Percentiles rank a stretch among this genome's conserved stretches.
These are phyloP conservation scores for Austroboletus niveus DNA, from an alignment of 1,284 basidiomycete species.

Conservation along the genomic window DNA sequence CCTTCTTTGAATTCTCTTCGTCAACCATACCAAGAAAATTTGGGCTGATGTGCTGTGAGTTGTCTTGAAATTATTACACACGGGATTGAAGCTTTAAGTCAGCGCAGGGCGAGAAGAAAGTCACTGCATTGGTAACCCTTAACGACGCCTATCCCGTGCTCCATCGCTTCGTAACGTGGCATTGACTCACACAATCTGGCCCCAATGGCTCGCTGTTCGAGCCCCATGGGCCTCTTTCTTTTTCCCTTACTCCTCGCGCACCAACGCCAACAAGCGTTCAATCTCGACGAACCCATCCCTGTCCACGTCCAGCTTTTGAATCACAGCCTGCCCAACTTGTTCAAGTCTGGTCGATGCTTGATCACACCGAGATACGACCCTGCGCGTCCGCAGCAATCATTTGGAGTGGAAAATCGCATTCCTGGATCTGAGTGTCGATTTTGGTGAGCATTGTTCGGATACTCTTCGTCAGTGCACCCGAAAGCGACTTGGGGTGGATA, in stretches of 20 bases:
- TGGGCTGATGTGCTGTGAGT: too few species aligned
- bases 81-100: too few species aligned
- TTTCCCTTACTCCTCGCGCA: constrained; percentile 55
- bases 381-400: constrained; percentile 92
- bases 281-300: constrained; percentile 93
- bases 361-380: constrained; percentile 92
- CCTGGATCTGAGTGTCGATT: constrained; percentile 91
- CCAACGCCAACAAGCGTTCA: constrained; percentile 77
- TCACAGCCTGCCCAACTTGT: constrained; percentile 84
- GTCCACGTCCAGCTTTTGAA: constrained; percentile 95
- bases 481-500: constrained; percentile 71
- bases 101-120: too few species aligned
- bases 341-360: constrained; percentile 88
- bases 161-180: too few species aligned
- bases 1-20: too few species aligned
- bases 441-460: constrained; percentile 96
- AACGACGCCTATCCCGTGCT: too few species aligned
- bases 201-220: too few species aligned
- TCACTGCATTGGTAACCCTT: too few species aligned
- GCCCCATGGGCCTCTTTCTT: too few species aligned
- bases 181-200: too few species aligned
- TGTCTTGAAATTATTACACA: too few species aligned
- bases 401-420: constrained; percentile 90
- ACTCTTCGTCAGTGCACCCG: constrained; percentile 86
- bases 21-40: too few species aligned